A percentile compares a stretch with the other conserved stretches of the same genome.
Evolutionary conservation across 2,329 filamentous ascomycete species (phyloP).

Genomic region (Aspergillus sp.): DNA sequence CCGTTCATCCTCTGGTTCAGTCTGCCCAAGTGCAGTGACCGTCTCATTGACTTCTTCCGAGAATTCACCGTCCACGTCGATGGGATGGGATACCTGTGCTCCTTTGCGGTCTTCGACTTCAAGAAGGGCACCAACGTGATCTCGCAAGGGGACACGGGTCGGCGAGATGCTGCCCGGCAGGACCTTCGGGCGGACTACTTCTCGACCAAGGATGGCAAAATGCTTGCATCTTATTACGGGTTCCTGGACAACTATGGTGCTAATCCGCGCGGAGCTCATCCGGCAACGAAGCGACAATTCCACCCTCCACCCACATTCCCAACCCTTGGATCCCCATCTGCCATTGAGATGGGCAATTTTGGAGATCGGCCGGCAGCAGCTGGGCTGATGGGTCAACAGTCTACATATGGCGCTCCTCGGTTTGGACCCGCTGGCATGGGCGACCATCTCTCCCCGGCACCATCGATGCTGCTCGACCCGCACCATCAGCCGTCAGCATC

Average conservation of each 20-base stretch:
- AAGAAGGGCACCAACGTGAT: slow-evolving; percentile 71
- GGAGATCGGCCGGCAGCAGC: slow-evolving; percentile 35
- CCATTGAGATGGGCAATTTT: slow-evolving; percentile 49
- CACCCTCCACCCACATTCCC: slow-evolving; percentile 76
- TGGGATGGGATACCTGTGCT: slow-evolving; percentile 92
- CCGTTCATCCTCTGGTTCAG: slow-evolving; percentile 86
- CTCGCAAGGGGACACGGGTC: slow-evolving; percentile 41
- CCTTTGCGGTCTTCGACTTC: slow-evolving; percentile 96
- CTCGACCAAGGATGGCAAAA: slow-evolving; percentile 92
- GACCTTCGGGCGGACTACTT: slow-evolving; percentile 90
- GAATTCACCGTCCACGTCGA: slow-evolving; percentile 98
- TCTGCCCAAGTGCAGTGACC: slow-evolving; percentile 83
- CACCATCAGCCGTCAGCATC: slow-evolving; percentile 48
- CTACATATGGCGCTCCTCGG: slow-evolving; percentile 30
- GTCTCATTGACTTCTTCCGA: slow-evolving; percentile 95
- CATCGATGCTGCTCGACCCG: slow-evolving; percentile 50
- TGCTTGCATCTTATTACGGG: slow-evolving; percentile 94
- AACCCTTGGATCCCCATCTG: slow-evolving; percentile 63
- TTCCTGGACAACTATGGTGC: slow-evolving; percentile 90
- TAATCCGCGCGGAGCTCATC: slow-evolving; percentile 66
- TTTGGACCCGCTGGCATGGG: slow-evolving; percentile 26
- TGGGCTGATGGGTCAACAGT: slow-evolving; percentile 29
- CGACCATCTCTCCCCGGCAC: slow-evolving; percentile 40
- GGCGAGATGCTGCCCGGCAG: slow-evolving; percentile 38
- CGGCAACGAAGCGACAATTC: slow-evolving; percentile 55